phyloP scores from a whole-genome alignment of 1,284 basidiomycete species.

The Ustilago crameri region DNA sequence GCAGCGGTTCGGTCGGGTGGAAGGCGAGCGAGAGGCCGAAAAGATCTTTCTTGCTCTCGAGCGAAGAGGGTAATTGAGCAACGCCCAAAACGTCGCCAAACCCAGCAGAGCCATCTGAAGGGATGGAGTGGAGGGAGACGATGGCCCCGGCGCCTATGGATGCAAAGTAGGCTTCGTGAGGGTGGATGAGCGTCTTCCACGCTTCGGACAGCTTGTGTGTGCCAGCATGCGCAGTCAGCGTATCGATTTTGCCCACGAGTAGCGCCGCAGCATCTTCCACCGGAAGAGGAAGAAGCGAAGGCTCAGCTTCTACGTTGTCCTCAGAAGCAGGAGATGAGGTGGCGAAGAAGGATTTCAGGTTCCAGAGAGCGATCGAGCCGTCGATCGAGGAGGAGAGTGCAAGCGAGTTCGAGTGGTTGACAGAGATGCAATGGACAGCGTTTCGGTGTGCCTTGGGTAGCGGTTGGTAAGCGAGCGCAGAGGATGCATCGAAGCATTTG shows the following conservation, averaged over 20 bases:
- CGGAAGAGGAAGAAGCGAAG: conserved; percentile 11
- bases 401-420: conserved; percentile 4
- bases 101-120: neutral
- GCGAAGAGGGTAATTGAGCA: conserved; percentile 1
- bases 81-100: conserved; percentile 16
- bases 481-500: conserved; percentile 23
- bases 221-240: conserved; percentile 3
- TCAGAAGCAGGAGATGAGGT: neutral
- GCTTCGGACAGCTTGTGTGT: conserved; percentile 33
- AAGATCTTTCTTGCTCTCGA: conserved; percentile 16
- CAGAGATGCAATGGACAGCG: conserved; percentile 32
- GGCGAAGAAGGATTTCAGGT: conserved; percentile 7
- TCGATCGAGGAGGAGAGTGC: conserved; percentile 33
- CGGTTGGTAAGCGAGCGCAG: conserved; percentile 6
- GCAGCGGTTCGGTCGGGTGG: conserved; percentile 4
- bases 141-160: conserved; percentile 27
- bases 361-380: conserved; percentile 40
- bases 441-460: conserved; percentile 23
- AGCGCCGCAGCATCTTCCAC: conserved; percentile 13
- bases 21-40: conserved; percentile 39
- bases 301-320: conserved; percentile 3
- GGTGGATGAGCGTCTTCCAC: conserved; percentile 38
- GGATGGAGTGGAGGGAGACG: conserved; percentile 20
- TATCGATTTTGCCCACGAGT: conserved; percentile 11
- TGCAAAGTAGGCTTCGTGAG: conserved; percentile 19